Conservation (phyloP, 768 basidiomycete species). For the Lentinula aciculospora region DNA sequence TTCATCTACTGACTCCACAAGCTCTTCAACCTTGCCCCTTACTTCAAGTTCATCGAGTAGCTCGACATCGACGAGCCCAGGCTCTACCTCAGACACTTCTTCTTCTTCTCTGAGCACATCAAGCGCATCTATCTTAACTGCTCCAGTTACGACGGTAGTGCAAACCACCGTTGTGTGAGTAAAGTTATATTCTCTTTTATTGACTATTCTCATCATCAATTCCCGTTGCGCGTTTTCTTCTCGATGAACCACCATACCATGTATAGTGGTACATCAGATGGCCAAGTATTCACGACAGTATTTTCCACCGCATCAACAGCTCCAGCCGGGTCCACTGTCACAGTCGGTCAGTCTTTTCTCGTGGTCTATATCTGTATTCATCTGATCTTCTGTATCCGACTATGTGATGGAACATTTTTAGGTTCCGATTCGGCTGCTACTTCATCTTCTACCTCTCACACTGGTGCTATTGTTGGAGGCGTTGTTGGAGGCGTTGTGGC, state of each 20-base stretch:
- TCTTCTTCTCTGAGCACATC: background rate
- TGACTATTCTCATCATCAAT: background rate
- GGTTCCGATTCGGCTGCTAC: background rate
- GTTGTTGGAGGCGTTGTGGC: constrained; percentile 2
- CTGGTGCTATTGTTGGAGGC: constrained; percentile 5
- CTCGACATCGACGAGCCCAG: background rate
- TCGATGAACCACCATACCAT: too few species aligned
- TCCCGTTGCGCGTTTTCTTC: background rate
- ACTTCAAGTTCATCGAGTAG: background rate
- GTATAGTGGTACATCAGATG: background rate
- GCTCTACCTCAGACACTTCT: background rate
- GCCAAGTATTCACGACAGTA: background rate
- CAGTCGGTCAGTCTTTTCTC: background rate
- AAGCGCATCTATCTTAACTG: background rate
- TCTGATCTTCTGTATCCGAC: background rate
- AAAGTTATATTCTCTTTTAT: background rate
- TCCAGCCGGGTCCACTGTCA: background rate
- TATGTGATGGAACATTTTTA: background rate
- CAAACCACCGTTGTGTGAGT: constrained; percentile 4
- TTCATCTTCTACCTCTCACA: background rate
- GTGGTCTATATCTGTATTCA: background rate
- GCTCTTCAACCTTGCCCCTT: background rate
- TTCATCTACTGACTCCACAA: background rate
- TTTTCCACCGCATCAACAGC: background rate
- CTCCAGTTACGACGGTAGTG: background rate